phyloP scores from a whole-genome alignment of 768 basidiomycete genomes.

The Chalciporus piperatus region DNA sequence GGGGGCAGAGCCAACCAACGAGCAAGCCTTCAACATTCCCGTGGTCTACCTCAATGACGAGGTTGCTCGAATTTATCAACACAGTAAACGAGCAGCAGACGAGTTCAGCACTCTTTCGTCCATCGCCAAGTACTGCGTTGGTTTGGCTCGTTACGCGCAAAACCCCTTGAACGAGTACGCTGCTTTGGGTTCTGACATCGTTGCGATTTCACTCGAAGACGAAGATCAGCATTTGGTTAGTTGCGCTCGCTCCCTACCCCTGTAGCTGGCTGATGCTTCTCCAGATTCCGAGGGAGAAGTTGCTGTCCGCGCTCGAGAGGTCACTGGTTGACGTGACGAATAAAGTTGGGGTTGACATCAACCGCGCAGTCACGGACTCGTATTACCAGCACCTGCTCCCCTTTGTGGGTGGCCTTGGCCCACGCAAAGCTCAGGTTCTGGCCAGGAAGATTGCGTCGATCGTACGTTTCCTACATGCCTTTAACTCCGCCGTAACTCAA shows the following conservation, averaged over 20 bases:
- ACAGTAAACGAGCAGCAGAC: constrained; percentile 77
- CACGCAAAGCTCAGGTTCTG: constrained; percentile 85
- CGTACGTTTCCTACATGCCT: constrained; percentile 42
- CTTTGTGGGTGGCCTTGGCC: constrained; percentile 91
- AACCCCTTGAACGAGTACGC: constrained; percentile 94
- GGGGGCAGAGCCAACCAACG: constrained; percentile 33
- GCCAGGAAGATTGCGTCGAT: constrained; percentile 75
- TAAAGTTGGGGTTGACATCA: constrained; percentile 94
- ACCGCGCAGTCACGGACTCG: constrained; percentile 81
- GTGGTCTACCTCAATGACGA: constrained; percentile 88
- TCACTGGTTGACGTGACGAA: constrained; percentile 89
- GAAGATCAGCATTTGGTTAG: constrained; percentile 83
- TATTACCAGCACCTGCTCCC: constrained; percentile 89
- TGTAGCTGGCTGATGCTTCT: constrained; percentile 4
- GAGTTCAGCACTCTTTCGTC: constrained; percentile 79
- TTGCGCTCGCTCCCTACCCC: not conserved
- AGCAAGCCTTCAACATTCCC: constrained; percentile 56
- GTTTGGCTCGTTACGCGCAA: constrained; percentile 88
- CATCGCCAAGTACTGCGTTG: constrained; percentile 89
- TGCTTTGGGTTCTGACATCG: constrained; percentile 81
- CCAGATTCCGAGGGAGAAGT: constrained; percentile 86
- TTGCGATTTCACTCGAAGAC: constrained; percentile 79
- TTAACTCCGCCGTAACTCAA: not conserved
- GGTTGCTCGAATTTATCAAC: constrained; percentile 90
- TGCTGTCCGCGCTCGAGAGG: constrained; percentile 77